These are phyloP conservation scores for Pseudognaphalium luteoalbum DNA, from an alignment of 129 eudicot genomes.

Conservation along the genomic window DNA sequence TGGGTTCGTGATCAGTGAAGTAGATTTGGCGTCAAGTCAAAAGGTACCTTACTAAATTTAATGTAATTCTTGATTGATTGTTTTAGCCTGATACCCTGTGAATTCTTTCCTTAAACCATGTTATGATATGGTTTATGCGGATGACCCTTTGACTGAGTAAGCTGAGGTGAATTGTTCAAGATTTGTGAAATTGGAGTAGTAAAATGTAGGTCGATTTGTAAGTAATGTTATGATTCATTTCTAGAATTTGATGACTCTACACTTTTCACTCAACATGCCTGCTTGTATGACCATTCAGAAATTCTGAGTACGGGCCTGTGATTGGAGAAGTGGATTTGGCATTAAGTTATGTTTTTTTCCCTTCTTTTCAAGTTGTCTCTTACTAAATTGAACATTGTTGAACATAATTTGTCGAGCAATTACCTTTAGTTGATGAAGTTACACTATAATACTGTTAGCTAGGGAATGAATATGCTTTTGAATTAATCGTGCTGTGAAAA, in stretches of 20 bases:
- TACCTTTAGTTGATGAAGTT: not conserved
- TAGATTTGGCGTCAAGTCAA: not conserved
- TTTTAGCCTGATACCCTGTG: too few species aligned
- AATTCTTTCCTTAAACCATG: not conserved
- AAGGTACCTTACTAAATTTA: not conserved
- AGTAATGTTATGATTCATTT: not conserved
- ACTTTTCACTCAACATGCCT: not conserved
- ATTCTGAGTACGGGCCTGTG: not conserved
- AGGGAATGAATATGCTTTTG: not conserved
- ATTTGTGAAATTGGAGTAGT: not conserved
- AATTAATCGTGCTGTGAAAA: not conserved
- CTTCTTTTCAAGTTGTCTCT: not conserved
- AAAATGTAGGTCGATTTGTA: slow-evolving; percentile 10
- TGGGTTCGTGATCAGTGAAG: not conserved
- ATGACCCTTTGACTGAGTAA: not conserved
- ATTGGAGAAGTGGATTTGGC: not conserved
- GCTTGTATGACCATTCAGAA: not conserved
- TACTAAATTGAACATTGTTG: not conserved
- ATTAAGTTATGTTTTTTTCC: not conserved
- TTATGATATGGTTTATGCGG: not conserved
- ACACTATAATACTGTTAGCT: not conserved
- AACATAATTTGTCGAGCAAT: not conserved
- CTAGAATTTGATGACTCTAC: not conserved
- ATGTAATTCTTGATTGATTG: not conserved
- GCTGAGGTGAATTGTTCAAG: not conserved